Evolutionary conservation across 148 eudicot genomes (phyloP).

Genomic region (Rhododendron simsii): DNA sequence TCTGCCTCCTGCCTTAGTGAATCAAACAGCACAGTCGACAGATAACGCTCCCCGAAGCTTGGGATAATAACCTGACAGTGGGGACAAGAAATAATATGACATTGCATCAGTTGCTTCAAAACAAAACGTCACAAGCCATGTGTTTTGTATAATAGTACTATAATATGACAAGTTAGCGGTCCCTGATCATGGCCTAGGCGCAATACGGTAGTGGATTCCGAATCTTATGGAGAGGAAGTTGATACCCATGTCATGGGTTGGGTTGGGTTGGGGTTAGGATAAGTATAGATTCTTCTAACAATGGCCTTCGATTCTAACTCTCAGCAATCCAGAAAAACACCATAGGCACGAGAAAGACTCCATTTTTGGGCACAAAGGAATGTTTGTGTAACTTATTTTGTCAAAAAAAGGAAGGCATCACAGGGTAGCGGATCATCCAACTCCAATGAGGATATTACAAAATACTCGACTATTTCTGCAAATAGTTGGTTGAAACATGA

Average conservation of each 20-base stretch:
- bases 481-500: not conserved
- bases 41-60: slow-evolving; percentile 40
- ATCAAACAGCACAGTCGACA: slow-evolving; percentile 42
- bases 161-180: not conserved
- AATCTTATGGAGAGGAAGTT: not conserved
- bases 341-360: not conserved
- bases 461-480: not conserved
- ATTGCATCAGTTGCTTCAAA: not conserved
- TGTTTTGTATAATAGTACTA: not conserved
- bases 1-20: slow-evolving; percentile 38
- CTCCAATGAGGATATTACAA: not conserved
- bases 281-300: not conserved
- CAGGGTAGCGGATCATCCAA: not conserved
- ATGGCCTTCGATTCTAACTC: not conserved
- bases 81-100: not conserved
- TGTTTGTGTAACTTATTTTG: not conserved
- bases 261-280: not conserved
- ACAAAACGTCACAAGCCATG: not conserved
- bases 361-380: not conserved
- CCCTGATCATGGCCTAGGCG: not conserved
- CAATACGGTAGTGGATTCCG: not conserved
- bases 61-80: slow-evolving; percentile 34
- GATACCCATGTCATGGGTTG: not conserved
- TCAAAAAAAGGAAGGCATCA: not conserved
- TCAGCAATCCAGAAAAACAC: not conserved